phyloP scores from a whole-genome alignment of 1,284 basidiomycete species.

The Mycena citricolor region DNA sequence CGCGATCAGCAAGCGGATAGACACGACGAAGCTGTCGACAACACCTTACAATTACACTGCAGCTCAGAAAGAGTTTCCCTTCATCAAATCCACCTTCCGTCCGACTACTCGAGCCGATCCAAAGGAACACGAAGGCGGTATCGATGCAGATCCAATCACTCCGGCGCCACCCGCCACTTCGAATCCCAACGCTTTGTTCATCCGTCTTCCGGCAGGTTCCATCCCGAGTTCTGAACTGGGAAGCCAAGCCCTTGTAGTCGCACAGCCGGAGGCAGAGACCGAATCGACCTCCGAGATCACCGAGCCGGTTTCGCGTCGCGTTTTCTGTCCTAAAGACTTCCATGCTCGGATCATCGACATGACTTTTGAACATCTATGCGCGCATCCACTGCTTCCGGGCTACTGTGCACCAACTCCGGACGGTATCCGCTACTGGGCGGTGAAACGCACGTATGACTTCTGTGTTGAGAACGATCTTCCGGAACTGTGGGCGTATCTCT shows the following conservation, averaged over 20 bases:
- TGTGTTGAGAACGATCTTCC: constrained; percentile 28
- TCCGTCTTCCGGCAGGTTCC: not conserved
- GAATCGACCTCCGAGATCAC: too few species aligned
- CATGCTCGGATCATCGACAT: not conserved
- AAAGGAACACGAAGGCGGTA: constrained; percentile 26
- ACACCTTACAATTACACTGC: constrained; percentile 27
- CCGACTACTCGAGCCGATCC: constrained; percentile 23
- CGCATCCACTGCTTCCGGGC: constrained; percentile 34
- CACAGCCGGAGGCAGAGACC: too few species aligned
- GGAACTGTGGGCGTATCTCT: constrained; percentile 33
- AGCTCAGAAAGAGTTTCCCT: constrained; percentile 26
- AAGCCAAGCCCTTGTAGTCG: too few species aligned
- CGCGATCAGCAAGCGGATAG: constrained; percentile 26
- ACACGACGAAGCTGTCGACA: constrained; percentile 28
- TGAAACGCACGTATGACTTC: constrained; percentile 29
- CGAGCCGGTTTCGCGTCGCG: too few species aligned
- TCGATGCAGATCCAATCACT: not conserved
- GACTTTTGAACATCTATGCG: constrained; percentile 9
- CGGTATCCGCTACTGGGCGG: constrained; percentile 31
- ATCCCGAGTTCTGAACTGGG: not conserved
- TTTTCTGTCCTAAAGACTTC: not conserved
- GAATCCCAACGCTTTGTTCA: not conserved
- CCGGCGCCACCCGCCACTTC: not conserved
- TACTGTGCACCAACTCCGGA: constrained; percentile 25
- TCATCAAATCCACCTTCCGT: constrained; percentile 28